These are phyloP conservation scores for Verbascum thapsus DNA, from an alignment of 257 asterid genomes.

Conservation along the genomic window DNA sequence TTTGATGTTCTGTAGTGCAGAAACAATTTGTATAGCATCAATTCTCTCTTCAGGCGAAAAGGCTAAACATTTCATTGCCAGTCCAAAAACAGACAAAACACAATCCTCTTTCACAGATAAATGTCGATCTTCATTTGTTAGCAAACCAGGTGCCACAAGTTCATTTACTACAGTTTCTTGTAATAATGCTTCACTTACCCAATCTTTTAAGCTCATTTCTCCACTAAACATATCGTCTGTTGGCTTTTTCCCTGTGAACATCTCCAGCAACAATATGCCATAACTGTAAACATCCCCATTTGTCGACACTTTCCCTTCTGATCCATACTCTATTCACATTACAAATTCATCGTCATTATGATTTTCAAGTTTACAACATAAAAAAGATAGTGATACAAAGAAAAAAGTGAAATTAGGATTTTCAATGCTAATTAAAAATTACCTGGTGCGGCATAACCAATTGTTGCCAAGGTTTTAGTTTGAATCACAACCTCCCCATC, in stretches of 20 bases:
- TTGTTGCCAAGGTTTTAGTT: slow-evolving; percentile 29
- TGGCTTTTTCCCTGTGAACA: slow-evolving; percentile 42
- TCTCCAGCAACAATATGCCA: slow-evolving; percentile 45
- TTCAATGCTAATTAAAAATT: neutral
- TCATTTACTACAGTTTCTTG: too few species aligned
- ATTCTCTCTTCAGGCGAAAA: too few species aligned
- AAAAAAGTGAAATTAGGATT: neutral
- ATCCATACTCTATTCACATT: slow-evolving; percentile 45
- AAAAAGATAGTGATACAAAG: too few species aligned
- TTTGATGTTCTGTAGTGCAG: too few species aligned
- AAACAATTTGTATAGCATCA: too few species aligned
- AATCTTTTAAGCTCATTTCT: slow-evolving; percentile 31
- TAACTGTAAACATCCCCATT: slow-evolving; percentile 45
- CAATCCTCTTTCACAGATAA: too few species aligned
- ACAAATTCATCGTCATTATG: neutral
- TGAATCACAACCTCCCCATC: slow-evolving; percentile 20
- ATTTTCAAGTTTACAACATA: too few species aligned
- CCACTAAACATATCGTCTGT: slow-evolving; percentile 36
- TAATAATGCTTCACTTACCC: slow-evolving; percentile 27
- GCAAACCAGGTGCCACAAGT: too few species aligned
- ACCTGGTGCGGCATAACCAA: slow-evolving; percentile 42
- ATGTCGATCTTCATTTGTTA: too few species aligned
- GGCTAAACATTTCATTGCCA: too few species aligned
- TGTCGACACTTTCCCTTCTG: slow-evolving; percentile 43
- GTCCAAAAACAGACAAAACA: too few species aligned